Evolutionary conservation across 169 alveolate species (phyloP), one percentile per base, ranked within the genome.

Genomic region (Perkinsus chesapeaki): DNA sequence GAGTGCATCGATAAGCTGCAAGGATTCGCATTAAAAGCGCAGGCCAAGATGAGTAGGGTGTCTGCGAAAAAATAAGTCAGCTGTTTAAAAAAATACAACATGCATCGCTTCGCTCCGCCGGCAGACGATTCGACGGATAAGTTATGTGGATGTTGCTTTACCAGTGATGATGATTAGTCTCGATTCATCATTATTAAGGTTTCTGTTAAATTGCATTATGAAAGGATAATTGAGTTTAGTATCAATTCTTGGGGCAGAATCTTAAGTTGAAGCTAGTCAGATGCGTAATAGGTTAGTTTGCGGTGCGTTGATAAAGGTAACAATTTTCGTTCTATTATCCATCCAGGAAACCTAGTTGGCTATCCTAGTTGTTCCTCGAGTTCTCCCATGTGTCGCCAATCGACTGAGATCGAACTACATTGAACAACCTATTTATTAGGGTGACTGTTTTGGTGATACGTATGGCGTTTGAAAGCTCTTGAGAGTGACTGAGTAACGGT

Each of bases 1-100:
- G 92, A 91, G 92, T 91, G 92, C 36, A 39, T 39, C 72, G 48
- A 91, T 19, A 91, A 91, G 31, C 92, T 91, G 72, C 39, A 31
- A n/a, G 92, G 72, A 23, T 91, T 91, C 31, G 39, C 92, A 20
- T 12, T 91, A 72, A 37, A 91, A 9, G 72, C 47, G n/a, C 39
- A 31, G 36, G 39, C 91, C 7, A 31, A 36, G 47, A 31, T 38
- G 39, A 36, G 91, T 38, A 0, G 91, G 12, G 91, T 73, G 5
- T 16, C 39, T 1, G 47, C 43, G 39, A 73, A 19, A 3, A 38
- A 73, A 36, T 38, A 73, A 39, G 36, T 73, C n/a, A n/a, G 36
- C 39, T 60, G 1, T 27, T 60, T 27, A 60, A 60, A 60, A 60
- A 60, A 0, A 34, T 60, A 16, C 27, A 60, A 43, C 3, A 60